Evolutionary conservation across 1,284 basidiomycete genomes (phyloP), one percentile per base, ranked within the genome.

Genomic region (Rhizoctonia solani): DNA sequence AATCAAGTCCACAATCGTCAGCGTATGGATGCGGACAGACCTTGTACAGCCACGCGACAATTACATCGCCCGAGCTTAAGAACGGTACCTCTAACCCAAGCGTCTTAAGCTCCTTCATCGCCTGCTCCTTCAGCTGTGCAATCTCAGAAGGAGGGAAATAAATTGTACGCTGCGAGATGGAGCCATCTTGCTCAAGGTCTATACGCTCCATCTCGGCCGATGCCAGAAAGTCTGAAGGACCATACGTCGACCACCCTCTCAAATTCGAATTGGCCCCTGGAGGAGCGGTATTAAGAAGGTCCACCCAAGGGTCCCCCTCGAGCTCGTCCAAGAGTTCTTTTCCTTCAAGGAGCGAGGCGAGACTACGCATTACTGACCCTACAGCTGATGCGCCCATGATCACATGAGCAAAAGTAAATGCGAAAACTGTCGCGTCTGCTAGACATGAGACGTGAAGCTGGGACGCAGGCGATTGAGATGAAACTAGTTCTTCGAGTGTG

Each of bases 361-460:
- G 49, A 19, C 49, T 27, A 23, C 6, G 19, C 8, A 52, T 3
- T 6, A 52, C 6, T 8, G 49, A 23, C 27, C 27, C 13, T 19
- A 14, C 19, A 5, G 21, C 49, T 5, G 8, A 23, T 6, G 9
- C 49, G 49, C 29, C 49, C 49, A 52, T 52, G 8, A 39, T 8
- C 8, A 52, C 16, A 27, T 52, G 49, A 6, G 49, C 21, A 13
- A 52, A 27, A 13, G 49, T 52, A 5, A 25, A 16, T 27, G 13
- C 25, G 8, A 52, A 23, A 27, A 27, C 29, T 27, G 49, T 52
- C 8, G 49, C 11, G 16, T 52, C 49, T 5, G 14, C 14, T 14
- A 52, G 49, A 52, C 27, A 52, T 9, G 49, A 23, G 49, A 52
- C 25, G 21, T 52, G 49, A 52, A 52, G 49, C 16, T 19, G 27